A percentile compares a stretch with the other conserved stretches of the same genome.
Evolutionary conservation across 257 asterid genomes (phyloP).

Genomic region (Galeopsis tetrahit): DNA sequence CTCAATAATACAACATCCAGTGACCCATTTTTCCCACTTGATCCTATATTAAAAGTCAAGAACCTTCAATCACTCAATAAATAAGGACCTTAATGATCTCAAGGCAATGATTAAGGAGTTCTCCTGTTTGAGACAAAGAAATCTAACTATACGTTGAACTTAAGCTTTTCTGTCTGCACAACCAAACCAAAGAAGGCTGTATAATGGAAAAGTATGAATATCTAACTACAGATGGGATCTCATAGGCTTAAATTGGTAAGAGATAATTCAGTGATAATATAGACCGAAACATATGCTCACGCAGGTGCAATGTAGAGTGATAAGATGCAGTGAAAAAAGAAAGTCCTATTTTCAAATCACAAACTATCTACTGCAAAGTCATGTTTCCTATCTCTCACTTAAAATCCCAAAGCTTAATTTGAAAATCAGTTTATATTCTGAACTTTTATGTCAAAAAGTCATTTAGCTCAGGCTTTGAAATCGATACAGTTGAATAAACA

Average conservation of each 20-base stretch:
- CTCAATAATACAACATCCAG: neutral
- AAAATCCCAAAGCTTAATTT: neutral
- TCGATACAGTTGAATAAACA: neutral
- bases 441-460: neutral
- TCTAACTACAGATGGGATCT: neutral
- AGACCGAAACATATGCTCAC: neutral
- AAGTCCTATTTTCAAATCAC: neutral
- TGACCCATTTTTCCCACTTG: neutral
- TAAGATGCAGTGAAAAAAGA: neutral
- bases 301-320: neutral
- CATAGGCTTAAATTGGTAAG: slow-evolving; percentile 8
- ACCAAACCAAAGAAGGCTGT: slow-evolving; percentile 4
- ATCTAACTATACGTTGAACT: neutral
- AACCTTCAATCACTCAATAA: neutral
- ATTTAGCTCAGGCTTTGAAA: slow-evolving; percentile 3
- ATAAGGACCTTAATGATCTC: neutral
- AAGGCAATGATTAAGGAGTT: neutral
- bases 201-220: slow-evolving; percentile 2
- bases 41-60: neutral
- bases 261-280: neutral
- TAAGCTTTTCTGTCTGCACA: neutral
- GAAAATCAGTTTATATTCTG: neutral
- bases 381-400: neutral
- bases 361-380: neutral
- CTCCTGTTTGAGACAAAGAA: slow-evolving; percentile 4